phyloP scores from a whole-genome alignment of 1,139 yeast genomes.

The Protomyces pachydermus region DNA sequence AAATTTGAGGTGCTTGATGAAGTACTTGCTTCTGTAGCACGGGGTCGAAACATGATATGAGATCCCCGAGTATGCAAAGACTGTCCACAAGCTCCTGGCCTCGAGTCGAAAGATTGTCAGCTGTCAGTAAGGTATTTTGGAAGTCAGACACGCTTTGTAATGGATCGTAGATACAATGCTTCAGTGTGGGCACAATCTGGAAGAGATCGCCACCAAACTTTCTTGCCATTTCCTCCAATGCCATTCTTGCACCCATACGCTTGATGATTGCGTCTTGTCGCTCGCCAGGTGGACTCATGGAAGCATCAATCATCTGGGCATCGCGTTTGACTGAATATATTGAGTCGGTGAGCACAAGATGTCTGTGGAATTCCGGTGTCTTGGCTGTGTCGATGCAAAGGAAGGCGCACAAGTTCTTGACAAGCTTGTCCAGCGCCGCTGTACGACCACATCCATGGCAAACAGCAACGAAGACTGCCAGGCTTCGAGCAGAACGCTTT shows the following conservation, averaged over 20 bases:
- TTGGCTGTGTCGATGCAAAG: slow-evolving; percentile 92
- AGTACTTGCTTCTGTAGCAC: slow-evolving; percentile 51
- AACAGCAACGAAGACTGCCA: slow-evolving; percentile 58
- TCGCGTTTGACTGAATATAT: slow-evolving; percentile 77
- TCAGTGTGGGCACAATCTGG: slow-evolving; percentile 60
- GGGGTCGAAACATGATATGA: slow-evolving; percentile 58
- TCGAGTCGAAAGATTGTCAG: slow-evolving; percentile 42
- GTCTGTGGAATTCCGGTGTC: slow-evolving; percentile 84
- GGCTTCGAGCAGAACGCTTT: slow-evolving; percentile 61
- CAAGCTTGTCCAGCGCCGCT: slow-evolving; percentile 79
- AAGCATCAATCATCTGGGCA: slow-evolving; percentile 64
- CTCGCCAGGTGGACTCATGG: slow-evolving; percentile 53
- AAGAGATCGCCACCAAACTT: slow-evolving; percentile 56
- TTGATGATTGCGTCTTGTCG: slow-evolving; percentile 72
- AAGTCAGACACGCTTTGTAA: slow-evolving; percentile 38
- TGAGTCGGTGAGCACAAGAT: slow-evolving; percentile 51
- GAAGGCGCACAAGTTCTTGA: slow-evolving; percentile 86
- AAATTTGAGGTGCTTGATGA: slow-evolving; percentile 47
- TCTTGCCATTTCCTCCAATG: slow-evolving; percentile 52
- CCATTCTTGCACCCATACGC: slow-evolving; percentile 72
- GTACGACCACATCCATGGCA: slow-evolving; percentile 55
- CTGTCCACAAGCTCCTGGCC: slow-evolving; percentile 89
- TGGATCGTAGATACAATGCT: slow-evolving; percentile 64
- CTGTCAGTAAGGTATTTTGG: slow-evolving; percentile 31
- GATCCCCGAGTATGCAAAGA: slow-evolving; percentile 71